Percentiles rank a stretch among this genome's conserved stretches.
These are phyloP conservation scores for Fibroporia radiculosa DNA, from an alignment of 768 basidiomycete species.

Conservation along the genomic window DNA sequence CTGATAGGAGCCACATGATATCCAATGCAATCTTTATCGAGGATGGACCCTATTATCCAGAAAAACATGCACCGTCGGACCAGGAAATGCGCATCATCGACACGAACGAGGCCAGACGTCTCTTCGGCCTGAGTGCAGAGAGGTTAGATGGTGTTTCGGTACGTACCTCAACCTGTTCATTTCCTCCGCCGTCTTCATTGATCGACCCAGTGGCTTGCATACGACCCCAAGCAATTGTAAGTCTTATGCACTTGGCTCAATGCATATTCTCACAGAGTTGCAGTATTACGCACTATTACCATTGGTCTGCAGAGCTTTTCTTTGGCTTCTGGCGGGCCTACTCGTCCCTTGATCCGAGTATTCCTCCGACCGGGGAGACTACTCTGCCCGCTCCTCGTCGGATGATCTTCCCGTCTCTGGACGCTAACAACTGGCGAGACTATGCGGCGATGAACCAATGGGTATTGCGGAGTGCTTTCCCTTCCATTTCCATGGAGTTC, in stretches of 20 bases:
- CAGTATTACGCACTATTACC: constrained; percentile 89
- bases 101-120: constrained; percentile 49
- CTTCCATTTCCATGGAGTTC: constrained; percentile 75
- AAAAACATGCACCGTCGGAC: constrained; percentile 63
- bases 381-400: constrained; percentile 67
- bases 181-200: neutral
- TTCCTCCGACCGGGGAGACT: constrained; percentile 59
- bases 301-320: constrained; percentile 88
- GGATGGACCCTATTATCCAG: constrained; percentile 47
- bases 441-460: constrained; percentile 89
- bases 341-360: constrained; percentile 67
- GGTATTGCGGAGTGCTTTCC: constrained; percentile 74
- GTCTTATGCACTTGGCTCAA: neutral
- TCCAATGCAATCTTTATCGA: constrained; percentile 59
- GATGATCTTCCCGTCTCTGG: constrained; percentile 67
- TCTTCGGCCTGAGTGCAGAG: constrained; percentile 71
- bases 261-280: constrained; percentile 3
- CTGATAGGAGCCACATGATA: constrained; percentile 58
- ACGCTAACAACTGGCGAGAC: constrained; percentile 81
- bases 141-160: constrained; percentile 75
- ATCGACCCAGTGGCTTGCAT: constrained; percentile 69
- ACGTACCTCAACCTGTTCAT: constrained; percentile 18
- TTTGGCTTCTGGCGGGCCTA: constrained; percentile 93
- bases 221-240: constrained; percentile 84
- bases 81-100: constrained; percentile 74